phyloP scores from a whole-genome alignment of 2,329 filamentous ascomycete species.

The Cercospora canescens region DNA sequence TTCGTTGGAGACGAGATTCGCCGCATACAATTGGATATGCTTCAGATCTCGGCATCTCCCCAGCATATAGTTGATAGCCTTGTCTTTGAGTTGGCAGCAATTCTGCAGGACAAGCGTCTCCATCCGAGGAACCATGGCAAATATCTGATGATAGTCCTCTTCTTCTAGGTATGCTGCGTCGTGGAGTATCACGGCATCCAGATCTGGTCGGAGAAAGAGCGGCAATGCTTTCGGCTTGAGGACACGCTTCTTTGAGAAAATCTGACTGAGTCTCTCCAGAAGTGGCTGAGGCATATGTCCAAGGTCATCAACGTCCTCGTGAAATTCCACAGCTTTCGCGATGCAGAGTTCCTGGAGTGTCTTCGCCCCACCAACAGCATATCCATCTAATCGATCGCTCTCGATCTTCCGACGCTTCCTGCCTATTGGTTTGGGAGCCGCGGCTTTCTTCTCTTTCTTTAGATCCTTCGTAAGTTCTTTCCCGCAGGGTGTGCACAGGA shows the following conservation, averaged over 20 bases:
- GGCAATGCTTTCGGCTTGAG: slow-evolving; percentile 54
- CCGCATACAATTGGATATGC: slow-evolving; percentile 75
- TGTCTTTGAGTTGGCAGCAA: slow-evolving; percentile 89
- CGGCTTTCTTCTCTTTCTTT: slow-evolving; percentile 60
- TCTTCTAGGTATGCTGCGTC: slow-evolving; percentile 67
- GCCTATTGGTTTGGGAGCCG: slow-evolving; percentile 57
- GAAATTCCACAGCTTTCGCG: slow-evolving; percentile 63
- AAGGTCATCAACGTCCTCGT: slow-evolving; percentile 64
- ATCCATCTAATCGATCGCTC: slow-evolving; percentile 81
- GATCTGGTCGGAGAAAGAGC: slow-evolving; percentile 54
- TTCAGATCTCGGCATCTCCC: slow-evolving; percentile 69
- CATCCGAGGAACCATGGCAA: slow-evolving; percentile 70
- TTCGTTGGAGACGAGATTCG: slow-evolving; percentile 76
- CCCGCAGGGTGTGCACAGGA: slow-evolving; percentile 82
- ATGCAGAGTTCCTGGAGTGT: slow-evolving; percentile 65
- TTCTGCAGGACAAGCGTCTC: slow-evolving; percentile 74
- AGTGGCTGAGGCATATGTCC: slow-evolving; percentile 61
- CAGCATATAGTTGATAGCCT: slow-evolving; percentile 76
- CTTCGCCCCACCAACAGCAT: slow-evolving; percentile 65
- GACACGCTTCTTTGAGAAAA: slow-evolving; percentile 63
- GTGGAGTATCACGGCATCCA: slow-evolving; percentile 59
- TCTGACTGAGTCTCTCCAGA: slow-evolving; percentile 60
- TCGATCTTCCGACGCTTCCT: slow-evolving; percentile 73
- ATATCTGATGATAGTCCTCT: slow-evolving; percentile 78
- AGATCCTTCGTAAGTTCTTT: slow-evolving; percentile 69